phyloP scores from a whole-genome alignment of 148 eudicot species.

The Polygonum maritimum region DNA sequence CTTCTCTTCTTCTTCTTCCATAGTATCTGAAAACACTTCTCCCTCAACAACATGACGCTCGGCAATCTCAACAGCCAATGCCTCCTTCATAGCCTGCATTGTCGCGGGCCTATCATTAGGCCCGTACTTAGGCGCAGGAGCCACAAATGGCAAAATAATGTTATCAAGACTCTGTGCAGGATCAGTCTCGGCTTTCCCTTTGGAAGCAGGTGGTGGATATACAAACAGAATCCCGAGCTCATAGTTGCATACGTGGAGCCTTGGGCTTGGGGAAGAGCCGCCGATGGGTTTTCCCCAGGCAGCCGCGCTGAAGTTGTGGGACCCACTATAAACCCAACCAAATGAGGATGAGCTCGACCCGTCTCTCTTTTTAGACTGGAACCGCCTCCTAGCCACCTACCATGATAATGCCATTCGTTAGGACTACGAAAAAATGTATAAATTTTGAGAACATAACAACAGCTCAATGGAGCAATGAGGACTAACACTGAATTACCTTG shows the following conservation, averaged over 20 bases:
- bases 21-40: slow-evolving; percentile 9
- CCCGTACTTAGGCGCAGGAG: slow-evolving; percentile 77
- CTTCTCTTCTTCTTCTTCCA: slow-evolving; percentile 48
- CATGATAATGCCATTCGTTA: background rate
- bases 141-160: slow-evolving; percentile 57
- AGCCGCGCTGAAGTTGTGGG: slow-evolving; percentile 89
- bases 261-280: slow-evolving; percentile 27
- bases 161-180: slow-evolving; percentile 41
- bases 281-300: slow-evolving; percentile 79
- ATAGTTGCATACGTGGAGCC: slow-evolving; percentile 77
- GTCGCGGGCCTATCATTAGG: slow-evolving; percentile 44
- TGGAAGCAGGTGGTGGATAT: slow-evolving; percentile 48
- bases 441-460: background rate
- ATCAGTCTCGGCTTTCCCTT: slow-evolving; percentile 2
- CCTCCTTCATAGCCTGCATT: slow-evolving; percentile 54
- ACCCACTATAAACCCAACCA: slow-evolving; percentile 88
- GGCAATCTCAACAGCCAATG: slow-evolving; percentile 25
- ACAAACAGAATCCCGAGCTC: slow-evolving; percentile 73
- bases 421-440: background rate
- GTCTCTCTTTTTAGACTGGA: slow-evolving; percentile 32
- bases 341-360: slow-evolving; percentile 43
- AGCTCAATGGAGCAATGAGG: background rate
- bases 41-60: slow-evolving; percentile 16
- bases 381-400: slow-evolving; percentile 81
- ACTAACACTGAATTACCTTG: slow-evolving; percentile 39